Evolutionary conservation across 2,329 filamentous ascomycete species (phyloP).

Genomic region (Colletotrichum musae): DNA sequence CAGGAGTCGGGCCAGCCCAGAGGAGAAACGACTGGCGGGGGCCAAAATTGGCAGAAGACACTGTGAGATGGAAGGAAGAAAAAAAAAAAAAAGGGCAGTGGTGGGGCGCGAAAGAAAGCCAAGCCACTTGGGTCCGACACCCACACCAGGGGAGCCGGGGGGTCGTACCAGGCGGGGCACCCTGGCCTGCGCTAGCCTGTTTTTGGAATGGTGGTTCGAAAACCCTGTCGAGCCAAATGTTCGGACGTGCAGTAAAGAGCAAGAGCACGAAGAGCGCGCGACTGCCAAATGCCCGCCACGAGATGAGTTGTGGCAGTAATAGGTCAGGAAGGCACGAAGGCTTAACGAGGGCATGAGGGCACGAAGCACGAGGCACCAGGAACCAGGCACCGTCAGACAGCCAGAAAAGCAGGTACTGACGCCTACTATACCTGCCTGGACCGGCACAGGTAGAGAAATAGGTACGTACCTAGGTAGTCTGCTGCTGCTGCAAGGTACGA

Average conservation of each 20-base stretch:
- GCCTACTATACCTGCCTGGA: too few species aligned
- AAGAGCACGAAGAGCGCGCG: constrained; percentile 10
- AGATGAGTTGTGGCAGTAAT: constrained; percentile 4
- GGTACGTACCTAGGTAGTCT: neutral
- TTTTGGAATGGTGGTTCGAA: neutral
- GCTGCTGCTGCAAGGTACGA: too few species aligned
- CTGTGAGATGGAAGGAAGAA: neutral
- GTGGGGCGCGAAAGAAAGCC: constrained; percentile 11
- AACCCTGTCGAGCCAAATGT: neutral
- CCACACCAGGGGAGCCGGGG: constrained; percentile 3
- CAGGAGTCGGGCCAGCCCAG: neutral
- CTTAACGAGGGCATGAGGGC: constrained; percentile 4
- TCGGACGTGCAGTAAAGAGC: constrained; percentile 6
- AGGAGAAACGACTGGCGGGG: neutral
- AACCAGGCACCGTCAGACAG: too few species aligned
- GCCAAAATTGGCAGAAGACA: neutral
- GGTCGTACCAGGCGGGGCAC: neutral
- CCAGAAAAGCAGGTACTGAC: too few species aligned
- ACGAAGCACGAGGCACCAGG: too few species aligned
- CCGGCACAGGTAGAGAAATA: neutral
- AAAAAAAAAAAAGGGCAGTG: neutral
- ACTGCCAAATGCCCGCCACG: constrained; percentile 13
- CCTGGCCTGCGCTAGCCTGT: neutral
- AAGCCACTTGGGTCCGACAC: constrained; percentile 19
- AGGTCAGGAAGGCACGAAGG: neutral